phyloP scores from a whole-genome alignment of 2,329 filamentous ascomycete genomes.

The Ophiostoma fasciatum region DNA sequence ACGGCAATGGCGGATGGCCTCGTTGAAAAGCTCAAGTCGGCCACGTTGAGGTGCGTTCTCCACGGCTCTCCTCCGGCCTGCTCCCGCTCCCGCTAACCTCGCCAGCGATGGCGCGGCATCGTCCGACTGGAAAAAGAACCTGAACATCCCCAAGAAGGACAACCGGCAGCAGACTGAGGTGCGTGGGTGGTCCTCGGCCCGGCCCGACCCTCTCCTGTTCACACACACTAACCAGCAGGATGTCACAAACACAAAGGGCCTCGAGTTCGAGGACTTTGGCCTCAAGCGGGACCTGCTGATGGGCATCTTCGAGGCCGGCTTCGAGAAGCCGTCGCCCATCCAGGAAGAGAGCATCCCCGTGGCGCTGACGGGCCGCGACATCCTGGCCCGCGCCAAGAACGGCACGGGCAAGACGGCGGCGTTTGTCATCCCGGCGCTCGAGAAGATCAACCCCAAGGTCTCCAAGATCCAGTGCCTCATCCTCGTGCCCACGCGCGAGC shows the following conservation, averaged over 20 bases:
- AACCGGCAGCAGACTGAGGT: slow-evolving; percentile 71
- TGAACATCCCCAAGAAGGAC: slow-evolving; percentile 62
- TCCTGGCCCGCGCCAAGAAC: slow-evolving; percentile 93
- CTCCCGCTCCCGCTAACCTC: slow-evolving; percentile 11
- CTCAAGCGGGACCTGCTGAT: slow-evolving; percentile 92
- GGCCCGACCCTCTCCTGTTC: neutral
- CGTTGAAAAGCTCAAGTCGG: slow-evolving; percentile 38
- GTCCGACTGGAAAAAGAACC: slow-evolving; percentile 58
- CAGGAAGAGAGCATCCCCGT: slow-evolving; percentile 99
- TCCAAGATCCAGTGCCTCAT: slow-evolving; percentile 94
- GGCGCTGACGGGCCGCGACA: slow-evolving; percentile 84
- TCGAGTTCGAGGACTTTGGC: slow-evolving; percentile 95
- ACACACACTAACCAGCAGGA: slow-evolving; percentile 39
- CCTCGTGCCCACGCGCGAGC: slow-evolving; percentile 87
- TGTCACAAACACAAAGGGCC: slow-evolving; percentile 93
- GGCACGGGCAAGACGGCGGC: slow-evolving; percentile 97
- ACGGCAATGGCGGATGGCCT: slow-evolving; percentile 29
- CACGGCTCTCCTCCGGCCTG: neutral
- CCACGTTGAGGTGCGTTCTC: slow-evolving; percentile 26
- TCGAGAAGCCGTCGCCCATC: slow-evolving; percentile 96
- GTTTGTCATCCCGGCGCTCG: slow-evolving; percentile 88
- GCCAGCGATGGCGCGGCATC: slow-evolving; percentile 32
- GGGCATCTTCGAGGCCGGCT: slow-evolving; percentile 98
- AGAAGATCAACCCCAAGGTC: slow-evolving; percentile 93
- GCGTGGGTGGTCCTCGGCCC: slow-evolving; percentile 12